Percentiles rank a stretch among this genome's conserved stretches.
phyloP scores from a whole-genome alignment of 306 rosid genomes.

The Glycine soja region DNA sequence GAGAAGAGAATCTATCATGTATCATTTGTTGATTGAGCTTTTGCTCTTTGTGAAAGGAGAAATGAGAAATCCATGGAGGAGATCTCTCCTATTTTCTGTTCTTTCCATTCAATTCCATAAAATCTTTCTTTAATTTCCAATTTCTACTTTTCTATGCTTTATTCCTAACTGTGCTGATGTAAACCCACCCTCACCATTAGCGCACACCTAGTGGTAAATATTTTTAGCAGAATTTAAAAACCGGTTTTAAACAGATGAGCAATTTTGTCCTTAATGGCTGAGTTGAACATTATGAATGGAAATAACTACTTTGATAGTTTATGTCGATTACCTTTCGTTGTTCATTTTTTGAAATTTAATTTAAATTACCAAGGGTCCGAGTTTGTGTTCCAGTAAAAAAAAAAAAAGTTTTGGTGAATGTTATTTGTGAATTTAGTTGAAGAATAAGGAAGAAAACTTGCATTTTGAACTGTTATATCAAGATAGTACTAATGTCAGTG shows the following conservation, averaged over 20 bases:
- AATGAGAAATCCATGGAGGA: too few relatives aligned
- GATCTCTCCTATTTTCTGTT: too few relatives aligned
- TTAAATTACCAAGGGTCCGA: background rate
- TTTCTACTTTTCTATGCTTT: background rate
- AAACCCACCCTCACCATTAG: background rate
- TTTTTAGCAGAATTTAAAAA: background rate
- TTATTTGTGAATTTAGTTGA: conserved; percentile 33
- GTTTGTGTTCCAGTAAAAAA: background rate
- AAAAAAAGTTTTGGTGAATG: conserved; percentile 23
- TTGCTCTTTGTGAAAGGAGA: too few relatives aligned
- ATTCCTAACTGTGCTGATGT: background rate
- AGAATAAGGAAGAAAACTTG: background rate
- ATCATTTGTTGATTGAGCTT: too few relatives aligned
- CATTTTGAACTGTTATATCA: conserved; percentile 17
- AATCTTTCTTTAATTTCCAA: background rate
- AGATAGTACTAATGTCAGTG: background rate
- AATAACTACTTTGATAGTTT: background rate
- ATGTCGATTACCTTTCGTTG: too few relatives aligned
- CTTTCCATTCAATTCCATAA: background rate
- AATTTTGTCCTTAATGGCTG: background rate
- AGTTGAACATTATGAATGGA: too few relatives aligned
- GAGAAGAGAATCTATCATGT: too few relatives aligned
- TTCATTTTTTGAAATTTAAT: too few relatives aligned
- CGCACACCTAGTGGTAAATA: background rate
- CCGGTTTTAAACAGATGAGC: background rate